Conservation (phyloP, 75 land plant species). For the Azolla pinnata region DNA sequence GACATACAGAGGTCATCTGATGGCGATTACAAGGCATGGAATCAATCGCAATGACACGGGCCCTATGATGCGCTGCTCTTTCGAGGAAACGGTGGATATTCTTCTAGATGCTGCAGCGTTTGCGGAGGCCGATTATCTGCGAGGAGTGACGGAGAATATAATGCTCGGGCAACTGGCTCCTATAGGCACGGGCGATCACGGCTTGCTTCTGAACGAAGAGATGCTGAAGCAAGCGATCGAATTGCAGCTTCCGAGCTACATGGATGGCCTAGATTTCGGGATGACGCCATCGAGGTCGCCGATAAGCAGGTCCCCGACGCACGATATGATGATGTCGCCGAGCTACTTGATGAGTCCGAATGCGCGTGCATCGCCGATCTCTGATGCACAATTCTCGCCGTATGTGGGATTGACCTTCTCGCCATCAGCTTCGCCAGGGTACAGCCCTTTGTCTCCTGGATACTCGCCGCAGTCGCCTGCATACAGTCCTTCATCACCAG, state of each 20-base stretch:
- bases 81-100: conserved; percentile 97
- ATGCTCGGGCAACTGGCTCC: conserved; percentile 97
- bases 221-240: conserved; percentile 90
- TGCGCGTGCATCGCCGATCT: conserved; percentile 56
- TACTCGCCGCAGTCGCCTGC: conserved; percentile 70
- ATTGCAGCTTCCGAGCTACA: conserved; percentile 72
- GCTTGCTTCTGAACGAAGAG: conserved; percentile 62
- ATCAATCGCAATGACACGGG: conserved; percentile 95
- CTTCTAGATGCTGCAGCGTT: conserved; percentile 93
- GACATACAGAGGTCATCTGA: conserved; percentile 93
- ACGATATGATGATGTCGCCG: conserved; percentile 84
- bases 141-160: conserved; percentile 95
- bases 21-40: conserved; percentile 97
- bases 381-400: conserved; percentile 90
- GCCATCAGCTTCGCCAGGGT: conserved; percentile 41
- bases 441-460: conserved; percentile 37
- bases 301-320: conserved; percentile 63
- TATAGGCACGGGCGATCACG: conserved; percentile 83
- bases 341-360: conserved; percentile 66
- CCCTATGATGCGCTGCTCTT: conserved; percentile 97
- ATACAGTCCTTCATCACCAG: conserved; percentile 75
- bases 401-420: conserved; percentile 90
- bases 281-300: conserved; percentile 72
- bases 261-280: conserved; percentile 70
- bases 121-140: conserved; percentile 80